These are phyloP conservation scores for Pneumocystis canis DNA, from an alignment of 1,139 yeast species.

Conservation along the genomic window DNA sequence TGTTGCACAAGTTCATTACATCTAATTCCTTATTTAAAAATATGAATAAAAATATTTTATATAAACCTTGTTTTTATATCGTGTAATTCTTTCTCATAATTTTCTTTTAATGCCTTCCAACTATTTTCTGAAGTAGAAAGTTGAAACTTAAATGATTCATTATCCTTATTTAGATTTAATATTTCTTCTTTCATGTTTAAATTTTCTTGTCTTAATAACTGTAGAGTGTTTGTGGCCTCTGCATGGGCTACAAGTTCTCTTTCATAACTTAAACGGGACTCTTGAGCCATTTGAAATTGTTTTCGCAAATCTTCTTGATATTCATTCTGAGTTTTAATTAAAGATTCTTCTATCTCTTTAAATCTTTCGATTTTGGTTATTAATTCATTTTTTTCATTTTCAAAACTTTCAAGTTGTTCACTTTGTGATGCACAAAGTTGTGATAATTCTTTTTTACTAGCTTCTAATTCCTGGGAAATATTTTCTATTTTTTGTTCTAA, in stretches of 20 bases:
- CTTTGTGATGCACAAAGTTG: slow-evolving; percentile 20
- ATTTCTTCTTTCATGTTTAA: slow-evolving; percentile 29
- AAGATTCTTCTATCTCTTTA: slow-evolving; percentile 27
- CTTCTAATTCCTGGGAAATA: slow-evolving; percentile 21
- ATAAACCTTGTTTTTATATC: slow-evolving; percentile 28
- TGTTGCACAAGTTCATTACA: slow-evolving; percentile 48
- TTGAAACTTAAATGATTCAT: slow-evolving; percentile 24
- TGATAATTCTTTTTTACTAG: slow-evolving; percentile 25
- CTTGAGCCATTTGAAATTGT: slow-evolving; percentile 37
- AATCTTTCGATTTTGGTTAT: slow-evolving; percentile 33
- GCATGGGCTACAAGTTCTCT: slow-evolving; percentile 45
- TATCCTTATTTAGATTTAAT: slow-evolving; percentile 25
- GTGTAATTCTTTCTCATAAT: slow-evolving; percentile 42
- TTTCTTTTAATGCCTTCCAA: slow-evolving; percentile 32
- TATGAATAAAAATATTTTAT: neutral
- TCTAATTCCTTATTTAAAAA: neutral
- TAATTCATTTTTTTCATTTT: slow-evolving; percentile 24
- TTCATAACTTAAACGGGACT: slow-evolving; percentile 44
- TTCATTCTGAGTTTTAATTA: slow-evolving; percentile 17
- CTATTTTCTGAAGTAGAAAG: slow-evolving; percentile 28
- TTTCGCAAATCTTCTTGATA: slow-evolving; percentile 35
- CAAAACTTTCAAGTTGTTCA: slow-evolving; percentile 17
- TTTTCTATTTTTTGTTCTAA: slow-evolving; percentile 5
- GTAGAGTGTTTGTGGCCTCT: slow-evolving; percentile 35
- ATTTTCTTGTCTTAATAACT: slow-evolving; percentile 32